Base-by-base conservation (phyloP, 1,284 basidiomycete species). In the Leccinum insigne region DNA sequence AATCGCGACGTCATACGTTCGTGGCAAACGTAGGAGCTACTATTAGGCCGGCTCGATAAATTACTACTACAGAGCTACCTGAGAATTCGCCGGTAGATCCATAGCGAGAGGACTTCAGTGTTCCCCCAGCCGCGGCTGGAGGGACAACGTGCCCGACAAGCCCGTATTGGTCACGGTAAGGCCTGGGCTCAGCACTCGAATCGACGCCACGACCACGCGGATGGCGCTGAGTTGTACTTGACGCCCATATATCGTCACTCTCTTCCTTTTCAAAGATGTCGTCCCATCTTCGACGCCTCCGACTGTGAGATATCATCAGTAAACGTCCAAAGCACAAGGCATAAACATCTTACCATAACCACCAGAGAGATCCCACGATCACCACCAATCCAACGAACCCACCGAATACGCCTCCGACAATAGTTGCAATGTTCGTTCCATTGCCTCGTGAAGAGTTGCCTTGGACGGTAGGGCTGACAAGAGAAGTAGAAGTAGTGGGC, bases 331-430 rank as follows among this genome's bases (percentile, higher is more conserved):
- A 62, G 66, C 21, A 52, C 35, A 9, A 44, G 23, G 38, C 2
- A 63, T 18, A 62, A 29, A 44, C 9, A 16, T 14, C 18, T 79
- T 75, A 87, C 86, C 83, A 74, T 64, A 84, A 70, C 73, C 80
- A 83, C 83, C 85, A 86, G 47, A 82, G 77, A 11, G 80, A 67
- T 7, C 80, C 72, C 2, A 81, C 81, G 13, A 86, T 71, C 5
- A 73, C 76, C 18, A 80, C 66, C 10, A 86, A 73, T 16, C 80
- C 83, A 62, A 81, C 77, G 61, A 86, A 80, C 7, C 86, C 86
- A 6, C 84, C 86, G 1, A 85, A 72, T 18, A 80, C 81, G 23
- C 86, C 85, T 56, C 86, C 86, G 16, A 85, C 75, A 66, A 87
- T 86, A 4, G 85, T 78, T 1, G 77, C 82, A 13, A 82, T 67